Evolutionary conservation across 2,329 filamentous ascomycete species (phyloP), one percentile per base, ranked within the genome.

Genomic region (Ophiobolus disseminans): DNA sequence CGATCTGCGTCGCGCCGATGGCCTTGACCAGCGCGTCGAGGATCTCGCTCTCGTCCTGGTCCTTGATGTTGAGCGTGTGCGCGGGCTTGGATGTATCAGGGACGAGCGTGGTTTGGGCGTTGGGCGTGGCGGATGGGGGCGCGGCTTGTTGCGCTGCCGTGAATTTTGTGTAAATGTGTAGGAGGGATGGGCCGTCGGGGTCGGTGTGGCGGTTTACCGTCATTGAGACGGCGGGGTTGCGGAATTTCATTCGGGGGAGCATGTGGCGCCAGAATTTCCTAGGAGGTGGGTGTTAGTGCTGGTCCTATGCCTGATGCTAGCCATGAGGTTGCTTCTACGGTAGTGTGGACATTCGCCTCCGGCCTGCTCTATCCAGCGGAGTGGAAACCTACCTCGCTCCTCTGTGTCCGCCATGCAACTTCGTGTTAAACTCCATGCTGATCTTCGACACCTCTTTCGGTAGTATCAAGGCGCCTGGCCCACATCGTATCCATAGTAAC

Each of bases 261-360:
- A 86, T 88, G 52, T 86, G 80, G 57, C 83, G 85, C 90, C 91
- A 96, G 82, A 99, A 97, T 78, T 90, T 90, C 67, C 92, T 96
- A n/a, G n/a, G n/a, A n/a, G 58, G 32, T 22, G 8, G 3, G 10
- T 7, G 3, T 32, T 34, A 14, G 38, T 37, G 37, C 48, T 17
- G 50, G 43, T 40, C n/a, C 31, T 25, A 2, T 1, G 36, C 16
- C 10, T 7, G 6, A n/a, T 31, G 28, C 11, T 31, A 31, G 10
- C 14, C 14, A n/a, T 8, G 28, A n/a, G 10, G 11, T n/a, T n/a
- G 28, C 5, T 9, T 28, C n/a, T 3, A 9, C n/a, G 25, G 25
- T 9, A n/a, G n/a, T n/a, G 25, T 9, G 31, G 30, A 5, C n/a
- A 9, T 26, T 11, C 6, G 34, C 17, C 3, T 45, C 23, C 14